These are phyloP conservation scores for Heterobasidion parviporum DNA, from an alignment of 1,284 basidiomycete species.

Conservation along the genomic window DNA sequence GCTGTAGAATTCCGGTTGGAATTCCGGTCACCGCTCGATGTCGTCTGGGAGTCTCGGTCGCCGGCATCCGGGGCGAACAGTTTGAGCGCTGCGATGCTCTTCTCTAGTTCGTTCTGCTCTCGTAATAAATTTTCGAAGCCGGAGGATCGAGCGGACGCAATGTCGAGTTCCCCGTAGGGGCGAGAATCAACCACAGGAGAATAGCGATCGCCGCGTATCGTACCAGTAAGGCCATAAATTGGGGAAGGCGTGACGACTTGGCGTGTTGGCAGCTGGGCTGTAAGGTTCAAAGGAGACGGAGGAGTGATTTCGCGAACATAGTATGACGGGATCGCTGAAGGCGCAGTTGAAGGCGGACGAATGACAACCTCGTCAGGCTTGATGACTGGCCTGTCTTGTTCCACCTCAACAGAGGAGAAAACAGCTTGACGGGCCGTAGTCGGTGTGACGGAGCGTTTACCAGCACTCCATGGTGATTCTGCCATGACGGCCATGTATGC, in stretches of 20 bases:
- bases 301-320: constrained; percentile 1
- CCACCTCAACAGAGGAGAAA: not conserved
- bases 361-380: not conserved
- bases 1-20: constrained; percentile 5
- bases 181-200: constrained; percentile 2
- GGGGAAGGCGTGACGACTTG: constrained; percentile 27
- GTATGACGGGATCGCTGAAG: constrained; percentile 1
- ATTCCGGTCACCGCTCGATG: not conserved
- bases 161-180: constrained; percentile 1
- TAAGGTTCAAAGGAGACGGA: constrained; percentile 1
- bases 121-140: constrained; percentile 43
- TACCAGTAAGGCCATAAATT: constrained; percentile 39
- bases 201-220: constrained; percentile 14
- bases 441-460: not conserved
- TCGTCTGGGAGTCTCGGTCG: not conserved
- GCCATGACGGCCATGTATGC: constrained; percentile 14
- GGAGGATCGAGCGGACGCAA: constrained; percentile 20
- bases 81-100: constrained; percentile 50
- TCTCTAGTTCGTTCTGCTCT: constrained; percentile 58
- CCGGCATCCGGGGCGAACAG: constrained; percentile 29
- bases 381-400: not conserved
- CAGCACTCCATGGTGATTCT: constrained; percentile 1
- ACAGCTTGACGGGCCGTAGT: not conserved
- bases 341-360: not conserved
- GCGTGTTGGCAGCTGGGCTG: not conserved